Percentiles rank a stretch among this genome's conserved stretches.
These are phyloP conservation scores for Pleurozium schreberi DNA, from an alignment of 225 moss, liverwort and hornwort species.

Conservation along the genomic window DNA sequence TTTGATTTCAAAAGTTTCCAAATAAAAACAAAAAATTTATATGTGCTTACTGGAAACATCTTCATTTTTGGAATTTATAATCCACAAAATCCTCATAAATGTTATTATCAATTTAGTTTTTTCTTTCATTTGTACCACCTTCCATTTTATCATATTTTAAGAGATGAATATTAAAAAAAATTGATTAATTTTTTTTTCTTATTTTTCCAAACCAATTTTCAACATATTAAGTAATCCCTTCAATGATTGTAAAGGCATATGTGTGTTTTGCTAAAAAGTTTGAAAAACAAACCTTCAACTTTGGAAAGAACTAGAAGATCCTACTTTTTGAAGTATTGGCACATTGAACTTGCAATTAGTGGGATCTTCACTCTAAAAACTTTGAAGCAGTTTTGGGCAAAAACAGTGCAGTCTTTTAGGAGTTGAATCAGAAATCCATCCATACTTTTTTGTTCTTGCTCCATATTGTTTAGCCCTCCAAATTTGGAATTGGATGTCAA, in stretches of 20 bases:
- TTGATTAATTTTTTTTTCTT: no score
- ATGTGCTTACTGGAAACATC: fast-evolving
- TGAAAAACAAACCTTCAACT: background rate
- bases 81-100: background rate
- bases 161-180: no score
- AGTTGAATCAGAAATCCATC: background rate
- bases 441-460: background rate
- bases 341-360: background rate
- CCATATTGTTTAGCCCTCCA: fast-evolving
- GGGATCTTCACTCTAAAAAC: background rate
- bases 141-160: background rate
- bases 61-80: background rate
- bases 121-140: background rate
- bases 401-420: fast-evolving
- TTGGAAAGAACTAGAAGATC: background rate
- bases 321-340: background rate
- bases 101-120: background rate
- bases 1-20: fast-evolving
- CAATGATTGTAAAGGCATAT: fast-evolving
- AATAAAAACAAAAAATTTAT: background rate
- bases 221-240: background rate
- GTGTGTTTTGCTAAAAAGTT: background rate
- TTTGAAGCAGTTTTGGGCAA: background rate
- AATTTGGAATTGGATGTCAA: background rate
- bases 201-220: background rate